phyloP scores from a whole-genome alignment of 2,329 filamentous ascomycete genomes.

The Microsporum audouinii region DNA sequence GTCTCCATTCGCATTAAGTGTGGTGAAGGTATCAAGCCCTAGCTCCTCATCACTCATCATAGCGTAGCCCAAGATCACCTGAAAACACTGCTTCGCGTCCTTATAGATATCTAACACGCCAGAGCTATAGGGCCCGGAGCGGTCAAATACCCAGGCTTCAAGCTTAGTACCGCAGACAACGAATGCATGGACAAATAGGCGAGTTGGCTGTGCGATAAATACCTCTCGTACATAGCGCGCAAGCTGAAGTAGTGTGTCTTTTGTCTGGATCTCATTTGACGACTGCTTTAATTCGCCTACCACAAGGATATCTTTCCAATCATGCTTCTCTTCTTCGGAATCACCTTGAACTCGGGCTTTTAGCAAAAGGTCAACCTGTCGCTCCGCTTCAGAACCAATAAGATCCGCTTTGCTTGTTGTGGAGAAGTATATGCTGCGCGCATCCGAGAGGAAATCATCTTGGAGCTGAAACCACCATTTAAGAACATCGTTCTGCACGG shows the following conservation, averaged over 20 bases:
- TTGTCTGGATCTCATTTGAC: conserved; percentile 3
- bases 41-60: conserved; percentile 25
- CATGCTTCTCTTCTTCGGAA: conserved; percentile 3
- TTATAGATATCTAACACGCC: conserved; percentile 22
- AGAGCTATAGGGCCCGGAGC: conserved; percentile 24
- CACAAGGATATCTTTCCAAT: conserved; percentile 16
- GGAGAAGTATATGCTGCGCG: conserved; percentile 10
- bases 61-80: conserved; percentile 20
- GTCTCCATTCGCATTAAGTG: conserved; percentile 8
- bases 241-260: conserved; percentile 13
- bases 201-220: conserved; percentile 19
- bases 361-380: conserved; percentile 15
- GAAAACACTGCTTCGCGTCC: conserved; percentile 22
- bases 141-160: conserved; percentile 26
- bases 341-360: conserved; percentile 4
- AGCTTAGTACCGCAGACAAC: conserved; percentile 17
- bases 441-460: conserved; percentile 11
- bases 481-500: conserved; percentile 6
- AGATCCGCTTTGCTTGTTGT: conserved; percentile 3
- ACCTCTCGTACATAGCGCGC: conserved; percentile 12
- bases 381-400: conserved; percentile 11
- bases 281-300: conserved; percentile 14
- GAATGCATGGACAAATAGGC: conserved; percentile 24
- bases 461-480: conserved; percentile 16
- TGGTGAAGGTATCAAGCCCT: conserved; percentile 22